Evolutionary conservation across 208 protist species (phyloP).

Genomic region (Acanthamoeba healyi): DNA sequence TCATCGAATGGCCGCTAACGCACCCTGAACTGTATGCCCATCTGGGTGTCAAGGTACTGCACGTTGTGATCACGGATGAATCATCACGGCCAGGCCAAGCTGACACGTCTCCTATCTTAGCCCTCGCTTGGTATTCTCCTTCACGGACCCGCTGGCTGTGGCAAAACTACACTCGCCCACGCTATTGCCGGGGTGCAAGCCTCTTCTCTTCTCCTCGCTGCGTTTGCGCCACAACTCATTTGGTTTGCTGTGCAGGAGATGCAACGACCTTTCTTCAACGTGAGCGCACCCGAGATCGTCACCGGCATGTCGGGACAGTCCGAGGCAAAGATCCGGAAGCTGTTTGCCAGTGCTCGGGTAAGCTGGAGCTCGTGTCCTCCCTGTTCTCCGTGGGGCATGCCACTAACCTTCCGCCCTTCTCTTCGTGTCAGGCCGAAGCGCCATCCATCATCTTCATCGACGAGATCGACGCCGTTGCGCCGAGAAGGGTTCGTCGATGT

Average conservation of each 20-base stretch:
- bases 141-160: slow-evolving; percentile 64
- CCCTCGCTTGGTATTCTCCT: slow-evolving; percentile 56
- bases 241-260: slow-evolving; percentile 42
- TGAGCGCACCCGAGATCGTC: slow-evolving; percentile 90
- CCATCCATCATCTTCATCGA: slow-evolving; percentile 99
- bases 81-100: no score
- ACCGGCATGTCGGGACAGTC: slow-evolving; percentile 99
- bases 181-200: slow-evolving; percentile 60
- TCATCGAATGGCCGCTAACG: slow-evolving; percentile 67
- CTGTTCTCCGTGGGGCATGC: background rate
- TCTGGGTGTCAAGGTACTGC: slow-evolving; percentile 40
- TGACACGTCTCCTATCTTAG: no score
- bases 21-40: slow-evolving; percentile 68
- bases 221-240: background rate
- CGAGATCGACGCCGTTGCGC: slow-evolving; percentile 98
- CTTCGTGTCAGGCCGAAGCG: slow-evolving; percentile 87
- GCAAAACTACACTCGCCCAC: slow-evolving; percentile 64
- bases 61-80: no score
- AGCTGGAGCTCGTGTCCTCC: background rate
- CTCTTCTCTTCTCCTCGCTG: background rate
- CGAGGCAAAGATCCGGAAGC: slow-evolving; percentile 96
- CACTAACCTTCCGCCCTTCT: no score
- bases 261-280: slow-evolving; percentile 67
- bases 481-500: slow-evolving; percentile 95
- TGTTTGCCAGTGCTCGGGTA: slow-evolving; percentile 96